Base-by-base conservation (phyloP, 2,329 filamentous ascomycete genomes). In the Sodiomyces alkalinus region DNA sequence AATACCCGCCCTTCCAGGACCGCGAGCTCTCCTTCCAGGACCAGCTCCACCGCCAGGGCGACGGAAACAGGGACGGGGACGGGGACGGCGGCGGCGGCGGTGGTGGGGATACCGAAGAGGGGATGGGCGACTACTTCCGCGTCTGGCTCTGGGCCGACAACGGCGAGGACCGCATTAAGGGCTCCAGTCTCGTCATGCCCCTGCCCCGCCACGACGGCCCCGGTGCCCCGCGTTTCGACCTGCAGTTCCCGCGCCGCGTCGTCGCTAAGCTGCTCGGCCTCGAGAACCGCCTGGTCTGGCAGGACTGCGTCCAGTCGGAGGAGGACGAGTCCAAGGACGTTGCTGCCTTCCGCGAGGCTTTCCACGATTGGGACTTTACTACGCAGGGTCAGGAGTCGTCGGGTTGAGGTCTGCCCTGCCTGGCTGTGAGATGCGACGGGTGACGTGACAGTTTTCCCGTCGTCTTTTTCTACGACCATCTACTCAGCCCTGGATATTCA, bases 281-380 rank as follows among this genome's bases (percentile, higher is more conserved):
- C 25, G 82, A 94, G 49, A 58, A 70, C 24, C 64, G 90, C n/a
- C 56, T 77, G 29, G 64, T 82, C 39, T 98, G 90, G 90, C 75
- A 74, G 49, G 79, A 92, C 41, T 87, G 82, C 39, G 67, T 64
- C 18, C 86, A 96, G 56, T 68, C 69, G 1, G 61, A 75, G 32
- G 70, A 70, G 8, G 83, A 93, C 40, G 90, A 96, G 57, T 74
- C 67, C 30, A 62, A 62, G 24, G 86, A 96, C 48, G 80, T 78
- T 3, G 68, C 73, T 30, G 69, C 67, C 7, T 92, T 96, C 52
- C 85, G 87, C 42, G 62, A 68, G 40, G 76, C 77, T 1, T 98
- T 92, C 46, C 75, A 81, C 52, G 62, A 70, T 18, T 94, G 80
- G 66, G 87, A 98, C 51, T 94, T 94, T 49, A 79, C 81, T n/a